Evolutionary conservation across 495 filamentous ascomycete genomes (phyloP).

Genomic region (Hypoxylon lienhwacheense): DNA sequence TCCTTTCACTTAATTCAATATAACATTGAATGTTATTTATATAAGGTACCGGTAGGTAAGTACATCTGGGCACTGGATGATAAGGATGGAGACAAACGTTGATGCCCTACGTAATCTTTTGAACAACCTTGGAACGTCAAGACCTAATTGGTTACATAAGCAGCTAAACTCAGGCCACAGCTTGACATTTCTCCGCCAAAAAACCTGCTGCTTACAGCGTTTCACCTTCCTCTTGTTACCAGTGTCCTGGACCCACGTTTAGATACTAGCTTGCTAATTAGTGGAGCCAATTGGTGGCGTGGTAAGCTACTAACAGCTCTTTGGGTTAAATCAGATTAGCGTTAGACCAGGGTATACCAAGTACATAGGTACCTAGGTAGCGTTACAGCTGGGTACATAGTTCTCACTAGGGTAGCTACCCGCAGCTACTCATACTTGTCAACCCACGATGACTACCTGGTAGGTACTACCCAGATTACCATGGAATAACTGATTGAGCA

Average conservation of each 20-base stretch:
- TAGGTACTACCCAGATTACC: no score
- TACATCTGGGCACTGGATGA: no score
- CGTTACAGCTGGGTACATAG: background rate
- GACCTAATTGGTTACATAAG: no score
- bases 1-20: no score
- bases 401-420: background rate
- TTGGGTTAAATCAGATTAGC: slow-evolving; percentile 32
- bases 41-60: no score
- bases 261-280: slow-evolving; percentile 17
- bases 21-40: no score
- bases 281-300: slow-evolving; percentile 17
- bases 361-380: background rate
- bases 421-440: no score
- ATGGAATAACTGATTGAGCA: background rate
- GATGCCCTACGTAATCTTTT: no score
- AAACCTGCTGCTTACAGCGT: slow-evolving; percentile 27
- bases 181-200: slow-evolving; percentile 3
- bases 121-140: no score
- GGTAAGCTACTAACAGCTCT: slow-evolving; percentile 25
- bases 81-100: no score
- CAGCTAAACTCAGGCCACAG: background rate
- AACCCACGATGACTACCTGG: no score
- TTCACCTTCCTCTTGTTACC: slow-evolving; percentile 15
- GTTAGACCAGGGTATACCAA: no score
- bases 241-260: slow-evolving; percentile 14